phyloP scores from a whole-genome alignment of 2,329 filamentous ascomycete genomes.

The Diatrype stigma region DNA sequence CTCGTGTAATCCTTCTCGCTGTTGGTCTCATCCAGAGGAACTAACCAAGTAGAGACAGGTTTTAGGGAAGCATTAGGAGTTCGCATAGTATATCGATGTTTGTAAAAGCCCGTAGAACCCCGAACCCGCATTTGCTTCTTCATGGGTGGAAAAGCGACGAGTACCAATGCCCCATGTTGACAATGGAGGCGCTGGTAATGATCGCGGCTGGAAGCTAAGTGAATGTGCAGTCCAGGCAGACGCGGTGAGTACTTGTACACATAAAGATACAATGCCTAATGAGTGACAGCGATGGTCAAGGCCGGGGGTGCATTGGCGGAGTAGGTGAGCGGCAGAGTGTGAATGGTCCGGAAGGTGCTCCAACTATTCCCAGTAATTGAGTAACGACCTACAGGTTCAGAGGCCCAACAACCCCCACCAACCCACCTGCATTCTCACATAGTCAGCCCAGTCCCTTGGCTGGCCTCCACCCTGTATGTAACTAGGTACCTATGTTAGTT shows the following conservation, averaged over 20 bases:
- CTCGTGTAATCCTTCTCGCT: neutral
- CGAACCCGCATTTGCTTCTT: slow-evolving; percentile 20
- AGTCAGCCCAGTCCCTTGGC: too few species aligned
- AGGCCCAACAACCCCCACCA: too few species aligned
- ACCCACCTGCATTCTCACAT: too few species aligned
- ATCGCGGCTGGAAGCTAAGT: neutral
- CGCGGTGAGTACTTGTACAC: slow-evolving; percentile 9
- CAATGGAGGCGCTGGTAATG: slow-evolving; percentile 9
- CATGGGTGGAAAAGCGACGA: slow-evolving; percentile 4
- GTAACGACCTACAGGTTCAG: too few species aligned
- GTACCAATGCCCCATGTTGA: slow-evolving; percentile 24
- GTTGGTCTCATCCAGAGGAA: slow-evolving; percentile 4
- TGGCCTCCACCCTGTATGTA: too few species aligned
- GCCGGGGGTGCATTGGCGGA: too few species aligned
- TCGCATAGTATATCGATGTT: slow-evolving; percentile 15
- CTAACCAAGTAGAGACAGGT: slow-evolving; percentile 15
- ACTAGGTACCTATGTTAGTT: too few species aligned
- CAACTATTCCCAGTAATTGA: too few species aligned
- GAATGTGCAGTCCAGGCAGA: slow-evolving; percentile 10
- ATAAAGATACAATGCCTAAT: too few species aligned
- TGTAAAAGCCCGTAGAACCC: slow-evolving; percentile 22
- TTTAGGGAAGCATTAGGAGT: slow-evolving; percentile 15
- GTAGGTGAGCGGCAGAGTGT: too few species aligned
- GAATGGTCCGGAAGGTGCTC: too few species aligned
- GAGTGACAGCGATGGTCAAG: too few species aligned